Conservation (phyloP, 2,329 filamentous ascomycete species). For the Mariannaea sp. region DNA sequence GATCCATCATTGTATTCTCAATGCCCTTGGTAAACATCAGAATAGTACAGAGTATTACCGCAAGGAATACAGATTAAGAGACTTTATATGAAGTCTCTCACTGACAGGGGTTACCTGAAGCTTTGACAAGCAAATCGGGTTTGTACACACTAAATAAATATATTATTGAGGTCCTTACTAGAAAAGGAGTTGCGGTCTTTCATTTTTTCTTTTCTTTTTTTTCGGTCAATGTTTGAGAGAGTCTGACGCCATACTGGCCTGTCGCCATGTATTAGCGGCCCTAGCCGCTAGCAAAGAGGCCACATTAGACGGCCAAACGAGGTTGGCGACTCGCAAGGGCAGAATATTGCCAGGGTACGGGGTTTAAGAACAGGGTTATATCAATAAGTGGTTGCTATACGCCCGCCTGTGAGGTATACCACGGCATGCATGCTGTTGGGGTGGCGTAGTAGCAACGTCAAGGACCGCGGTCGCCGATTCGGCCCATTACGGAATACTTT, state of each 20-base stretch:
- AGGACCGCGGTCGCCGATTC: slow-evolving; percentile 10
- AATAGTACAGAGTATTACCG: no score
- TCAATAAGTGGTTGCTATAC: slow-evolving; percentile 1
- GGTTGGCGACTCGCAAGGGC: slow-evolving; percentile 6
- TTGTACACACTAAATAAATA: neutral
- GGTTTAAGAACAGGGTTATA: neutral
- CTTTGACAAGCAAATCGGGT: no score
- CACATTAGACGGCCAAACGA: neutral
- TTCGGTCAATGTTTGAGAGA: neutral
- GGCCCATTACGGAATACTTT: no score
- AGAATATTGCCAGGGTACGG: slow-evolving; percentile 2
- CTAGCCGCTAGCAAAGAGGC: neutral
- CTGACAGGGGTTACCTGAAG: no score
- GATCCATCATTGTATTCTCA: slow-evolving; percentile 2
- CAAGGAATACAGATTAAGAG: neutral
- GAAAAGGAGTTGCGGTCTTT: neutral
- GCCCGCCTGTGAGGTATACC: slow-evolving; percentile 13
- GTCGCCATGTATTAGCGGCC: slow-evolving; percentile 1
- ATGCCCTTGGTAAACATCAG: no score
- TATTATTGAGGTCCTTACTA: neutral
- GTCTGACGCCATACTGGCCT: slow-evolving; percentile 2
- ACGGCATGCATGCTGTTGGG: no score
- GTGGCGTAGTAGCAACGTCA: neutral
- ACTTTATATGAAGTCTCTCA: neutral
- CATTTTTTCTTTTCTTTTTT: no score